Conservation (phyloP, 2,329 filamentous ascomycete genomes). For the Plenodomus lindquistii region DNA sequence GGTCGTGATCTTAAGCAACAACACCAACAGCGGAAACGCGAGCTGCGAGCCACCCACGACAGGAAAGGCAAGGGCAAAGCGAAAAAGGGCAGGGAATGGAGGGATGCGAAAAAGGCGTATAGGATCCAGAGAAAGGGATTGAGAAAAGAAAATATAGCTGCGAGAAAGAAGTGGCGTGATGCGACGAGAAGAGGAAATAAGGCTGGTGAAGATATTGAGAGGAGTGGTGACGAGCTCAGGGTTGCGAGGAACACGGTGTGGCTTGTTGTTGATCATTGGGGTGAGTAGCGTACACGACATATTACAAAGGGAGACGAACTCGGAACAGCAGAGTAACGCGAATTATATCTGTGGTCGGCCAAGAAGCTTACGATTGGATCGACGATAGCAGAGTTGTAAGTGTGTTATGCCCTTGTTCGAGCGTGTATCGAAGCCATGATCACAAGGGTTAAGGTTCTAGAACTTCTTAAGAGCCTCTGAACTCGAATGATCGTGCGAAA, state of each 20-base stretch:
- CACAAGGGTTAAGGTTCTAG: too few species aligned
- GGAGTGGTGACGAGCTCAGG: not conserved
- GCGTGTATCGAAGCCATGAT: too few species aligned
- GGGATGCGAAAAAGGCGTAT: slow-evolving; percentile 25
- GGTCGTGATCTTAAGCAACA: slow-evolving; percentile 21
- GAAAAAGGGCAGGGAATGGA: slow-evolving; percentile 28
- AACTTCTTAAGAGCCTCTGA: too few species aligned
- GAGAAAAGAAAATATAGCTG: slow-evolving; percentile 14
- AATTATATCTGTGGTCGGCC: too few species aligned
- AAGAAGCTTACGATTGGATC: too few species aligned
- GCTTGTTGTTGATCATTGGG: slow-evolving; percentile 38
- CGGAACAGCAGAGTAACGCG: too few species aligned
- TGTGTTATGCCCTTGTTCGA: too few species aligned
- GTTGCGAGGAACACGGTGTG: slow-evolving; percentile 25
- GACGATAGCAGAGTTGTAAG: too few species aligned
- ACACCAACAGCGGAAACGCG: slow-evolving; percentile 20
- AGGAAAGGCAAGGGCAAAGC: slow-evolving; percentile 24
- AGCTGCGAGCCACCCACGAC: slow-evolving; percentile 17
- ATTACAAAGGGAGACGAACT: too few species aligned
- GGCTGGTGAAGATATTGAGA: not conserved
- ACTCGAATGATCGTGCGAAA: too few species aligned
- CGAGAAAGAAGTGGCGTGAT: slow-evolving; percentile 22
- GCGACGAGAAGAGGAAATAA: slow-evolving; percentile 7
- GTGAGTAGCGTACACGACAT: not conserved
- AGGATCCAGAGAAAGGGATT: slow-evolving; percentile 25